Base-by-base conservation (phyloP, 2,329 filamentous ascomycete genomes). In the Colletotrichum sp. region DNA sequence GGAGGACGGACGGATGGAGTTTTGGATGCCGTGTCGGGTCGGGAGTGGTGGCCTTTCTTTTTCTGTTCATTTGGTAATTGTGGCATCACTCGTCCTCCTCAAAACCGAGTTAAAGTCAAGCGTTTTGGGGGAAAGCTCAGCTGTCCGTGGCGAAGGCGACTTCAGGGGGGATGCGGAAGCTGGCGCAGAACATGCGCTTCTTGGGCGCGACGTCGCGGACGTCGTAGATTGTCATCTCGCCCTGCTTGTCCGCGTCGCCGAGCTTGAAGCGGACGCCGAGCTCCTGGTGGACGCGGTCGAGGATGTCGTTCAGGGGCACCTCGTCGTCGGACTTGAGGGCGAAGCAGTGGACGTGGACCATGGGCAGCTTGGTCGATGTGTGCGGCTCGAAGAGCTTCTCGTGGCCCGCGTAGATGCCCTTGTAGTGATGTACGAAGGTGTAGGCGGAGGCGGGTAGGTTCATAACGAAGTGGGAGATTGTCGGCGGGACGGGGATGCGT, bases 141-240 rank as follows among this genome's bases (percentile, higher is more conserved):
- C 75, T 73, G 24, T 55, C 60, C 10, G 60, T 60, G 28, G 90
- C 89, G 86, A 98, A 98, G 16, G 96, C 97, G 8, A 98, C 95
- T 80, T 95, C 92, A 39, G 88, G 86, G 3, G 97, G 97, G 76
- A 99, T 83, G 77, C 96, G 92, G 86, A 99, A 99, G 79, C 93
- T 98, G 34, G 95, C 96, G 84, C 97, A 99, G 85, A 96, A 99
- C 96, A 98, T 98, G 82, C 94, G 92, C 89, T 99, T 99, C 82
- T 95, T 94, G 7, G 97, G 97, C 75, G 96, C 95, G 71, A 99
- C 97, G 79, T 98, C 93, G 78, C 97, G 90, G 39, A 99, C 95
- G 75, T 94, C 92, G 76, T 92, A 86, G 78, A 95, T 91, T 1
- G 86, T 86, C 49, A 91, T 86, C 79, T 91, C 85, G 8, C 87